phyloP scores from a whole-genome alignment of 306 rosid genomes.

The Gastrolobium villosum region DNA sequence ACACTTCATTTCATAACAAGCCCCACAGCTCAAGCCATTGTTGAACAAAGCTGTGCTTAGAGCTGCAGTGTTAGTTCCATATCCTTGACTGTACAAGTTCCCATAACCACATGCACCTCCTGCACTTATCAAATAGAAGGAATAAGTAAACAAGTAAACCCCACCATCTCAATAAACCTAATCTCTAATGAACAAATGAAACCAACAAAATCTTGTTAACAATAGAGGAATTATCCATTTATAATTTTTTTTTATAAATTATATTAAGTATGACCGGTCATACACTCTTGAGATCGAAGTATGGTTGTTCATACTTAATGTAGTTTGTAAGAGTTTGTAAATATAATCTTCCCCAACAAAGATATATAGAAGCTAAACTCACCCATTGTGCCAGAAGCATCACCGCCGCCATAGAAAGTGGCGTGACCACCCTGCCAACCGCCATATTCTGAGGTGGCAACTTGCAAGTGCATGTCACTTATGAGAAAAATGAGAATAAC shows the following conservation, averaged over 20 bases:
- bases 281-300: too few species aligned
- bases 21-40: slow-evolving; percentile 85
- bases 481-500: slow-evolving; percentile 44
- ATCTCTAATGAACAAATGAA: background rate
- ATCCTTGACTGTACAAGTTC: slow-evolving; percentile 82
- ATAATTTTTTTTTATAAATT: too few species aligned
- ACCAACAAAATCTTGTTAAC: background rate
- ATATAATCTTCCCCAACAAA: too few species aligned
- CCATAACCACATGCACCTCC: slow-evolving; percentile 99
- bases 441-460: slow-evolving; percentile 57
- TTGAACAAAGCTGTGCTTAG: slow-evolving; percentile 84
- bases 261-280: too few species aligned
- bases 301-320: too few species aligned
- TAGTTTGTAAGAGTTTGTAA: too few species aligned
- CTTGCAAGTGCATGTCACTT: slow-evolving; percentile 40
- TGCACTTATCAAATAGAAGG: slow-evolving; percentile 38
- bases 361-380: slow-evolving; percentile 29
- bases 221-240: too few species aligned
- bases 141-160: background rate
- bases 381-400: slow-evolving; percentile 94
- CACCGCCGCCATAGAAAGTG: slow-evolving; percentile 90
- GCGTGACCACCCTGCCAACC: slow-evolving; percentile 80
- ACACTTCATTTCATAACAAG: slow-evolving; percentile 81
- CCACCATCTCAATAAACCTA: background rate
- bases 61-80: slow-evolving; percentile 88